phyloP scores from a whole-genome alignment of 1,284 basidiomycete species.

The Ceratobasidium sp. region DNA sequence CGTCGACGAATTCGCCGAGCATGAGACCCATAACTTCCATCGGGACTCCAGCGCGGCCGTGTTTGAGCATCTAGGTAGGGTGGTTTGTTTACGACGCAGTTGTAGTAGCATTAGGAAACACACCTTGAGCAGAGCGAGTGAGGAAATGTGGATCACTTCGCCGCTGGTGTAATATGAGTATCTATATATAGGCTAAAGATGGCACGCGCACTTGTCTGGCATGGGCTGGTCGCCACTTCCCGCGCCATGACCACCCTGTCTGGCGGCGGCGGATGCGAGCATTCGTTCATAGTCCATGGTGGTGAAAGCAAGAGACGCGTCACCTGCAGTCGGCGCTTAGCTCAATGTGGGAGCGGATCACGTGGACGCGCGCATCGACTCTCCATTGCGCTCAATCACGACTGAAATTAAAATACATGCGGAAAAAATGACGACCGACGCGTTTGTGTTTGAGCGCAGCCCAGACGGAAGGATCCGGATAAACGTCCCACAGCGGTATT shows the following conservation, averaged over 20 bases:
- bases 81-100: neutral
- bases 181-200: neutral
- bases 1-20: constrained; percentile 99
- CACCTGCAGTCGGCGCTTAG: constrained; percentile 31
- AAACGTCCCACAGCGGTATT: constrained; percentile 55
- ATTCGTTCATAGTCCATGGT: constrained; percentile 45
- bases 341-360: neutral
- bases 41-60: constrained; percentile 97
- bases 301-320: constrained; percentile 37
- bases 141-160: constrained; percentile 96
- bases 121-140: constrained; percentile 91
- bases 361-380: constrained; percentile 8
- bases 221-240: constrained; percentile 63
- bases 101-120: constrained; percentile 45
- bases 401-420: constrained; percentile 28
- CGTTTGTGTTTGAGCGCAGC: constrained; percentile 26
- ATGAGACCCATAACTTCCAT: constrained; percentile 99
- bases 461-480: constrained; percentile 45
- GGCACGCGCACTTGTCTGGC: constrained; percentile 71
- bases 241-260: constrained; percentile 47
- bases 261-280: constrained; percentile 39
- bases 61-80: constrained; percentile 90
- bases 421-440: constrained; percentile 8
- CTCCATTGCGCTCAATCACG: neutral
- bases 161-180: constrained; percentile 66